Evolutionary conservation across 768 basidiomycete genomes (phyloP).

Genomic region (Serendipita vermifera): DNA sequence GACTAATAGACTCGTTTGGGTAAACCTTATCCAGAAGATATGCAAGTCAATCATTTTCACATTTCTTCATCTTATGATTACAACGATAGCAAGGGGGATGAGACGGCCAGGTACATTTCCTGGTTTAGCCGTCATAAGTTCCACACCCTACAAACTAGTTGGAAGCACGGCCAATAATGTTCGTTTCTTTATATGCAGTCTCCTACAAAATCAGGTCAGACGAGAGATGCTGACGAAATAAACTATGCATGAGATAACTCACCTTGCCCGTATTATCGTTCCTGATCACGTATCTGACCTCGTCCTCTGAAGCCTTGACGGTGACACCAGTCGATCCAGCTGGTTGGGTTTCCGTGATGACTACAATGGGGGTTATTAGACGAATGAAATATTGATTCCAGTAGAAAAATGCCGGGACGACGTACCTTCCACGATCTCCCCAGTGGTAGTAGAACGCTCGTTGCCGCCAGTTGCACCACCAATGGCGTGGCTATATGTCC

Average conservation of each 20-base stretch:
- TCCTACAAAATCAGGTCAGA: neutral
- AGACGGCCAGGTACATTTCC: no score
- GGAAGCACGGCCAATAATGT: neutral
- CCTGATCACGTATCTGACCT: constrained; percentile 11
- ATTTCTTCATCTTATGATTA: no score
- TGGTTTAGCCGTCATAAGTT: no score
- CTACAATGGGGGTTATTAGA: neutral
- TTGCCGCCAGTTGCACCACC: neutral
- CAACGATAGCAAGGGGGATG: no score
- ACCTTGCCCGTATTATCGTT: constrained; percentile 13
- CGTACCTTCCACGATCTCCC: neutral
- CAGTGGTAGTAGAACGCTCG: neutral
- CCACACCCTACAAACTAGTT: no score
- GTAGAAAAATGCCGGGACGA: neutral
- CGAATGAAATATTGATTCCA: neutral
- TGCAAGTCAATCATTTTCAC: no score
- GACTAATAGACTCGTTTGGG: no score
- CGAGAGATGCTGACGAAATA: neutral
- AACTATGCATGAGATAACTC: neutral
- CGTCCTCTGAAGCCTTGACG: constrained; percentile 8
- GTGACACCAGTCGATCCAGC: neutral
- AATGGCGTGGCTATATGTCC: neutral
- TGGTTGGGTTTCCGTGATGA: neutral
- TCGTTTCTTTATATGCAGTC: constrained; percentile 9
- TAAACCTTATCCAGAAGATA: no score